Evolutionary conservation across 192 early-diverging fungal species (phyloP).

Genomic region (Coemansia erecta): DNA sequence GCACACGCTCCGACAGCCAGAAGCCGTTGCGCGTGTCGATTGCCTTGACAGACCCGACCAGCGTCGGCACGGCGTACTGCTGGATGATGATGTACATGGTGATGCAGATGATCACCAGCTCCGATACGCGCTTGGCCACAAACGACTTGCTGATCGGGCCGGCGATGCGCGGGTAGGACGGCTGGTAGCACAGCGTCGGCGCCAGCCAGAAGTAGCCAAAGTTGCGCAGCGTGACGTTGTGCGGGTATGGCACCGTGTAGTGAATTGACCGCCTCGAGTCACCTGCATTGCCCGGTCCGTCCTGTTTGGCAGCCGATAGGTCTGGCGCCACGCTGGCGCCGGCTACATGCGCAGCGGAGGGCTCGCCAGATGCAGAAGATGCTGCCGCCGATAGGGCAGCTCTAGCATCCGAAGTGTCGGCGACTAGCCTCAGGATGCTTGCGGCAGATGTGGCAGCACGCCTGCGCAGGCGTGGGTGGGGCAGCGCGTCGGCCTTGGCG

Average conservation of each 20-base stretch:
- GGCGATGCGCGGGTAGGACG: constrained; percentile 67
- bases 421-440: constrained; percentile 24
- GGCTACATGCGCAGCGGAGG: neutral
- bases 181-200: constrained; percentile 88
- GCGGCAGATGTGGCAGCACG: constrained; percentile 23
- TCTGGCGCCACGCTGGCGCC: neutral
- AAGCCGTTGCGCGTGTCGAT: constrained; percentile 66
- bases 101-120: constrained; percentile 63
- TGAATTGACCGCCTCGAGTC: constrained; percentile 33
- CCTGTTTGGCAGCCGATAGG: neutral
- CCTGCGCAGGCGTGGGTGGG: constrained; percentile 19
- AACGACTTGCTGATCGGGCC: constrained; percentile 67
- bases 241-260: constrained; percentile 67
- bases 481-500: constrained; percentile 48
- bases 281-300: neutral
- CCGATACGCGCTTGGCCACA: constrained; percentile 76
- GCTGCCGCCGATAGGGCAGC: neutral
- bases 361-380: neutral
- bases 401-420: constrained; percentile 6
- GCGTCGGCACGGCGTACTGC: constrained; percentile 78
- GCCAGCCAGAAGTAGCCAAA: constrained; percentile 73
- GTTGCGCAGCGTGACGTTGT: constrained; percentile 65
- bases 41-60: constrained; percentile 71
- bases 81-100: constrained; percentile 79
- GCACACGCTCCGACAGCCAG: constrained; percentile 74